Conservation (phyloP, 106 monocot species). For the Gastrodia elata region DNA sequence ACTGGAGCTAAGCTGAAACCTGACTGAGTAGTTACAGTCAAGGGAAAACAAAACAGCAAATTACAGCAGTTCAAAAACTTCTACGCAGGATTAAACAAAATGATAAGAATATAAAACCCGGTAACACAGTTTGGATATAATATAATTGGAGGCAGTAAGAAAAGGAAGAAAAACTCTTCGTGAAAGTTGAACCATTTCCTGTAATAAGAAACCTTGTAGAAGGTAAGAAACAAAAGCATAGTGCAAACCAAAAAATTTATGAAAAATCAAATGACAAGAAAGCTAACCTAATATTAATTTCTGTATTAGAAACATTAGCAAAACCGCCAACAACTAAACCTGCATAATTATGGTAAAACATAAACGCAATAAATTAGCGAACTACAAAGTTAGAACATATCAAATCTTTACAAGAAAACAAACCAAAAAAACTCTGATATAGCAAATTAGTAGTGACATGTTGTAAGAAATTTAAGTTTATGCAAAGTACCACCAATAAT, state of each 20-base stretch:
- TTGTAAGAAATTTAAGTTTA: background rate
- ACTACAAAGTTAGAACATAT: background rate
- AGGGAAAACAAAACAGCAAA: constrained; percentile 23
- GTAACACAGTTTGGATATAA: constrained; percentile 72
- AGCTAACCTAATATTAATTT: constrained; percentile 68
- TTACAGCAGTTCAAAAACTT: background rate
- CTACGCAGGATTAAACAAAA: background rate
- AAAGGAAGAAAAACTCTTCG: constrained; percentile 97
- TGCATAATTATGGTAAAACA: constrained; percentile 9
- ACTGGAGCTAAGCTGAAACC: constrained; percentile 99
- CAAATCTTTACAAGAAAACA: background rate
- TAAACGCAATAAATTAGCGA: background rate
- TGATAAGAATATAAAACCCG: background rate
- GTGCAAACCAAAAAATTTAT: background rate
- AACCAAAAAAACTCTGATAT: background rate
- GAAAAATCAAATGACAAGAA: background rate
- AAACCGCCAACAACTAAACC: constrained; percentile 87
- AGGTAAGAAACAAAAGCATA: background rate
- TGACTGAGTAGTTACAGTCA: constrained; percentile 78
- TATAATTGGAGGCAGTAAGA: constrained; percentile 96
- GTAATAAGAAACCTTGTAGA: constrained; percentile 7
- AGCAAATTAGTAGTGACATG: background rate
- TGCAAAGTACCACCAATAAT: background rate
- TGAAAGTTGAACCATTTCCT: constrained; percentile 97
- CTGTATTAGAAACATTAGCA: constrained; percentile 80